Base-by-base conservation (phyloP, 257 asterid species). In the Solanum peruvianum region DNA sequence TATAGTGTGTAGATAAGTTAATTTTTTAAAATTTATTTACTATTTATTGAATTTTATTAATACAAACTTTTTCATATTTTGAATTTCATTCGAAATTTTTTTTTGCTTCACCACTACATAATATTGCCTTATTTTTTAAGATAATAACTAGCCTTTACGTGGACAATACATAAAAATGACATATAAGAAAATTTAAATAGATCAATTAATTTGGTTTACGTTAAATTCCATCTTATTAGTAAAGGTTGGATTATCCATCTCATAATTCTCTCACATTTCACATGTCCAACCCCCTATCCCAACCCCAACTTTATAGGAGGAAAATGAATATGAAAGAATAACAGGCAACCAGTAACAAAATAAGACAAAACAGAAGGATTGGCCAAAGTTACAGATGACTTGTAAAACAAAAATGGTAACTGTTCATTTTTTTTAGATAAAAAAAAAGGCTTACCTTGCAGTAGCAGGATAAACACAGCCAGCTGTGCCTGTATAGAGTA, bases 381-480 rank as follows among this genome's bases (percentile, higher is more conserved):
- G 31, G 70, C 31, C 70, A 11, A 62, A 62, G 7, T 62, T 23
- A 62, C 69, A 62, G 31, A 10, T 42, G 8, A 75, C 18, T n/a
- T 76, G 11, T 77, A 18, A 80, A 80, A 29, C 9, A n/a, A 45
- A 45, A 18, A 47, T 47, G 9, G 39, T 14, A 7, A 77, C 14
- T 3, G 10, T n/a, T 33, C n/a, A 27, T 25, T 3, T 9, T 35
- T 41, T 41, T 41, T 41, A 7, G 9, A 33, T 31, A 33, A 39
- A 39, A 41, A 42, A 23, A 64, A 35, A 89, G 7, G 6, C 86
- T 67, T 92, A 95, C 98, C 98, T 96, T 75, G 96, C 93, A 78
- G 92, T 87, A 14, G 94, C 47, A 77, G 98, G 98, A 86, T 87
- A 96, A 23, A 85, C 18, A 89, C 98, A 96, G 21, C 96, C 95